Evolutionary conservation across 2,329 filamentous ascomycete genomes (phyloP).

Genomic region (Mollisiaceae sp.): DNA sequence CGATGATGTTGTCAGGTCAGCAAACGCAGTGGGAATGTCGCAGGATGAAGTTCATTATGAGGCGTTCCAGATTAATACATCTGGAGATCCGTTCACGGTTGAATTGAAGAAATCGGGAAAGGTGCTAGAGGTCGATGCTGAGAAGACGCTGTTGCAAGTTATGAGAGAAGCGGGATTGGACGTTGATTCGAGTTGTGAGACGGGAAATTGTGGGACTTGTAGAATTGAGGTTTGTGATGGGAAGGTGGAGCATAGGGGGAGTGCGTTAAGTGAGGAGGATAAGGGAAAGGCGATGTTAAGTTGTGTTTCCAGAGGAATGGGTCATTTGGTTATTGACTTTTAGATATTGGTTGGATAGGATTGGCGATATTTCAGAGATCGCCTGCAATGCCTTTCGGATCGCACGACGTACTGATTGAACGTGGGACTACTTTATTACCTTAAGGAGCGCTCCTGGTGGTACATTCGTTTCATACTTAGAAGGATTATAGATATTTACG

Average conservation of each 20-base stretch:
- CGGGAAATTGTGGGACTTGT: constrained; percentile 51
- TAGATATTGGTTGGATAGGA: constrained; percentile 6
- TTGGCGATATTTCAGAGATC: too few species aligned
- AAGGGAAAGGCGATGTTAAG: constrained; percentile 37
- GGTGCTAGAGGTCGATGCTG: constrained; percentile 50
- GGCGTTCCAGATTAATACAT: constrained; percentile 58
- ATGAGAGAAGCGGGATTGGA: constrained; percentile 48
- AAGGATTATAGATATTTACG: too few species aligned
- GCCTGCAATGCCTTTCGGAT: too few species aligned
- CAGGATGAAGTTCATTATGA: constrained; percentile 64
- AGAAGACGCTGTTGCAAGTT: constrained; percentile 48
- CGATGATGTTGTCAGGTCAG: constrained; percentile 52
- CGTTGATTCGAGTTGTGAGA: constrained; percentile 49
- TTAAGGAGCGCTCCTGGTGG: too few species aligned
- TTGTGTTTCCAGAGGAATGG: constrained; percentile 34
- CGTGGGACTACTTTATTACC: too few species aligned
- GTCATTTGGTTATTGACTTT: constrained; percentile 33
- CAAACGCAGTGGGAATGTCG: constrained; percentile 49
- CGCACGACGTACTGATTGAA: too few species aligned
- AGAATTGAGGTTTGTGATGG: constrained; percentile 46
- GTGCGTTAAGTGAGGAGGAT: constrained; percentile 44
- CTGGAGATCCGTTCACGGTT: constrained; percentile 64
- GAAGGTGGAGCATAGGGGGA: constrained; percentile 47
- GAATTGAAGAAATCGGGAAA: constrained; percentile 50
- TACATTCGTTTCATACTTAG: too few species aligned